Base-by-base conservation (phyloP, 2,329 filamentous ascomycete species). In the Ceratocystiopsis brevicomis region DNA sequence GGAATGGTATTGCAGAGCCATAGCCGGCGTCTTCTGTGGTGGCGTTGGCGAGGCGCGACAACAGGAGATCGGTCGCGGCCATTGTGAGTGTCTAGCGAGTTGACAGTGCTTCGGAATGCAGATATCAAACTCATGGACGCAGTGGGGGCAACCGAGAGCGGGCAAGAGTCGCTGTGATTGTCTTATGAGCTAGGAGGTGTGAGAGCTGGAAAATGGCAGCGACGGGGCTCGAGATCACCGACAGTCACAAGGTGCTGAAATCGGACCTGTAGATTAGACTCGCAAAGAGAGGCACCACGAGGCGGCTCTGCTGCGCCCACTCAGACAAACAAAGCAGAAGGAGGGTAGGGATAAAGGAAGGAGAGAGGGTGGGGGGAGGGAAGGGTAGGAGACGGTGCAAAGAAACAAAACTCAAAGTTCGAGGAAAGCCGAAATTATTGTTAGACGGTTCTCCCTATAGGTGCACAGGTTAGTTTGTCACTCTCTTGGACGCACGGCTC, bases 101-200 rank as follows among this genome's bases (percentile, higher is more conserved):
- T 66, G 58, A 53, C 52, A 49, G 58, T 64, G 52, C 55, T 54
- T 53, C 61, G 54, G 57, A 57, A 54, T 52, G 51, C 51, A 50
- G 57, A 53, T 59, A 58, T 61, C 59, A 62, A 57, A 68, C 63
- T 63, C 69, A 73, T 73, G 67, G 65, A 65, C 62, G 62, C 65
- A 63, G 52, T 43, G 47, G 50, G 19, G 25, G 45, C 32, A 46
- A 44, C 45, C 43, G 44, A 50, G 45, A 42, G 47, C 34, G 37
- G 46, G 47, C 41, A 39, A 42, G 39, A 39, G 36, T 44, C 33
- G 33, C 12, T 13, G 33, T 15, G 33, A 34, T 14, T 4, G 33
- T 15, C 11, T 4, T 34, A 9, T 30, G 25, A 30, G 25, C 10
- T 30, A 30, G 25, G 8, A n/a, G 10, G 25, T 30, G 25, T 11